Evolutionary conservation across 495 filamentous ascomycete species (phyloP).

Genomic region (Xylaria flabelliformis): DNA sequence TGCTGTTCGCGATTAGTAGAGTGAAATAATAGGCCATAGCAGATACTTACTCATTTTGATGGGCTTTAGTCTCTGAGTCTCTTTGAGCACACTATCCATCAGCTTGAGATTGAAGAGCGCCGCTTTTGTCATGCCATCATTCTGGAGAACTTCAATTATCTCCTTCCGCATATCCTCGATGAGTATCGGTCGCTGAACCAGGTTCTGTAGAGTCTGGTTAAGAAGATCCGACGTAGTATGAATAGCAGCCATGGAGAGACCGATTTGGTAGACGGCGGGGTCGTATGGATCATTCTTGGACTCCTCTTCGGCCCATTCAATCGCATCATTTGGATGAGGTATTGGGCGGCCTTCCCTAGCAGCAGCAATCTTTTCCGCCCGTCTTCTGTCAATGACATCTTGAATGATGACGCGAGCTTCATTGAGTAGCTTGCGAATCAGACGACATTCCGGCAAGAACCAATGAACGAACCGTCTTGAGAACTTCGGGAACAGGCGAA

Average conservation of each 20-base stretch:
- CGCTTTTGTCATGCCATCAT: slow-evolving; percentile 37
- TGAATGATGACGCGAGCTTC: slow-evolving; percentile 41
- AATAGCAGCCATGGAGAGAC: slow-evolving; percentile 41
- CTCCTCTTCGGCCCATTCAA: slow-evolving; percentile 45
- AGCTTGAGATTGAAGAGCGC: slow-evolving; percentile 23
- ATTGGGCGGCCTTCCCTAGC: slow-evolving; percentile 24
- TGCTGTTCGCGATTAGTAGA: background rate
- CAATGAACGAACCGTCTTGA: slow-evolving; percentile 45
- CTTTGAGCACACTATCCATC: slow-evolving; percentile 28
- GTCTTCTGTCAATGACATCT: slow-evolving; percentile 40
- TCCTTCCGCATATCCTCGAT: slow-evolving; percentile 39
- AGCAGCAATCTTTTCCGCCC: slow-evolving; percentile 31
- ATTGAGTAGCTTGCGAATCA: slow-evolving; percentile 30
- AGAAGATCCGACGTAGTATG: slow-evolving; percentile 43
- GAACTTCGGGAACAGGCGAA: slow-evolving; percentile 45
- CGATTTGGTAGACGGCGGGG: slow-evolving; percentile 46
- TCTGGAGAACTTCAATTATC: slow-evolving; percentile 33
- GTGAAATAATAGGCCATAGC: background rate
- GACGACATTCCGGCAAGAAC: slow-evolving; percentile 43
- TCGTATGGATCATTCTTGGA: slow-evolving; percentile 30
- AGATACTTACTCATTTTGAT: slow-evolving; percentile 27
- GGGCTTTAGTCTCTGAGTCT: slow-evolving; percentile 39
- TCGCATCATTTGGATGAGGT: slow-evolving; percentile 30
- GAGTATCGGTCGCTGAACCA: slow-evolving; percentile 43
- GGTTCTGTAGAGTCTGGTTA: slow-evolving; percentile 46